phyloP scores from a whole-genome alignment of 2,329 filamentous ascomycete species.

The Fusarium marasasianum region DNA sequence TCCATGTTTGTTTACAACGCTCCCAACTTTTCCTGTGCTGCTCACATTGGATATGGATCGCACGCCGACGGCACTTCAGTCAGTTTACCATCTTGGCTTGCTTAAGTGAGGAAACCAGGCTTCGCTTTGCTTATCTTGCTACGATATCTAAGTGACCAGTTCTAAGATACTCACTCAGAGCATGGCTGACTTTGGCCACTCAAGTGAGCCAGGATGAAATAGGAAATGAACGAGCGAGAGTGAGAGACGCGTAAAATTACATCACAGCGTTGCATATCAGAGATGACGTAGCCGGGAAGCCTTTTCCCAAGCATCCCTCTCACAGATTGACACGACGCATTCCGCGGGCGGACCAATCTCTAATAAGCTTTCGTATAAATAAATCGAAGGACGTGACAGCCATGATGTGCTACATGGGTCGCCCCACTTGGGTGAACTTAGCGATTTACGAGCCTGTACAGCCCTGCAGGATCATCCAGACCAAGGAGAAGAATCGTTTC shows the following conservation, averaged over 20 bases:
- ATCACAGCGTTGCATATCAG: background rate
- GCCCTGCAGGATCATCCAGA: background rate
- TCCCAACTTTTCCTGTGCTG: too few relatives aligned
- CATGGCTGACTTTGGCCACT: fast-evolving
- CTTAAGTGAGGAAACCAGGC: fast-evolving
- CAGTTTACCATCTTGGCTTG: too few relatives aligned
- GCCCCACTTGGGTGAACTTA: background rate
- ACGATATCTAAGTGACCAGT: fast-evolving
- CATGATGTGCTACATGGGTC: background rate
- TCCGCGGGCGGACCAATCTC: background rate
- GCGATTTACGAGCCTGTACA: background rate
- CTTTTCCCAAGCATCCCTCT: background rate
- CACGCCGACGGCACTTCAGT: background rate
- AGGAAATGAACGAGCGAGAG: background rate
- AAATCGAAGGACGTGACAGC: background rate
- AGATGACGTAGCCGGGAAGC: background rate
- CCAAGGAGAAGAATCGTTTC: background rate
- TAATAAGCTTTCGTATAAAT: background rate
- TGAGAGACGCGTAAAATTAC: background rate
- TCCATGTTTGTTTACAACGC: background rate
- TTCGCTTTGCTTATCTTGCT: background rate
- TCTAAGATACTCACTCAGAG: too few relatives aligned
- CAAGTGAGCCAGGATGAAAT: background rate
- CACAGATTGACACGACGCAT: background rate
- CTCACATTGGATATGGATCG: fast-evolving